These are phyloP conservation scores for Didymella arachidicola DNA, from an alignment of 2,329 filamentous ascomycete species.

Conservation along the genomic window DNA sequence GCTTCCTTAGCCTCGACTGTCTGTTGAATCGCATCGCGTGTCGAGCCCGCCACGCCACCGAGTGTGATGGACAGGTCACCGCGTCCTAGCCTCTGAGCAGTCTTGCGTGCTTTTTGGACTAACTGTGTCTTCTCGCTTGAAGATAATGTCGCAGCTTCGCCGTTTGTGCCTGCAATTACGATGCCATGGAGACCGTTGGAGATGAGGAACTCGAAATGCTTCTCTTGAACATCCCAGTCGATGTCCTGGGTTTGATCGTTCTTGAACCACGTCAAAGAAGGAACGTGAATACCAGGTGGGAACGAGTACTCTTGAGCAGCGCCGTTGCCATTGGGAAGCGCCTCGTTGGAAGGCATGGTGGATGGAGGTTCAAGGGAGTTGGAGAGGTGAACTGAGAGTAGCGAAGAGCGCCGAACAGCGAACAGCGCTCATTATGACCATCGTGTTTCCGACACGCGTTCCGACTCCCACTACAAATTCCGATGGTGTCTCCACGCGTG, in stretches of 20 bases:
- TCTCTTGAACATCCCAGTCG: constrained; percentile 63
- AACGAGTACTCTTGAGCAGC: constrained; percentile 47
- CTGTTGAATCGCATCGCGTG: constrained; percentile 53
- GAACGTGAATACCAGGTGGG: constrained; percentile 65
- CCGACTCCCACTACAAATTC: constrained; percentile 29
- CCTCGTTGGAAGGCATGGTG: constrained; percentile 43
- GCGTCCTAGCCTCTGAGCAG: constrained; percentile 45
- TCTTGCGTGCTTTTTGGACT: constrained; percentile 50
- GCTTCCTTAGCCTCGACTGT: constrained; percentile 50
- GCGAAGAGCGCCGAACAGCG: constrained; percentile 16
- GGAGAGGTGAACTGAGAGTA: neutral
- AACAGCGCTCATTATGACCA: constrained; percentile 27
- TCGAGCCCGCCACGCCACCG: constrained; percentile 53
- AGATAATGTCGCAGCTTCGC: constrained; percentile 55
- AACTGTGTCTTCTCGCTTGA: constrained; percentile 52
- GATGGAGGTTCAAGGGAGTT: neutral
- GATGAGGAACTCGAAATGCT: constrained; percentile 64
- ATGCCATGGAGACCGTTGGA: constrained; percentile 61
- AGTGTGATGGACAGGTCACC: constrained; percentile 52
- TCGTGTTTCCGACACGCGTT: constrained; percentile 26
- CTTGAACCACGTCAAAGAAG: constrained; percentile 64
- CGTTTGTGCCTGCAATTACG: constrained; percentile 57
- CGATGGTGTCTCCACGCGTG: constrained; percentile 25
- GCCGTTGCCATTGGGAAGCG: constrained; percentile 36
- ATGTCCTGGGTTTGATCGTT: constrained; percentile 60